Evolutionary conservation across 1,284 basidiomycete genomes (phyloP).

Genomic region (Malassezia arunalokei): DNA sequence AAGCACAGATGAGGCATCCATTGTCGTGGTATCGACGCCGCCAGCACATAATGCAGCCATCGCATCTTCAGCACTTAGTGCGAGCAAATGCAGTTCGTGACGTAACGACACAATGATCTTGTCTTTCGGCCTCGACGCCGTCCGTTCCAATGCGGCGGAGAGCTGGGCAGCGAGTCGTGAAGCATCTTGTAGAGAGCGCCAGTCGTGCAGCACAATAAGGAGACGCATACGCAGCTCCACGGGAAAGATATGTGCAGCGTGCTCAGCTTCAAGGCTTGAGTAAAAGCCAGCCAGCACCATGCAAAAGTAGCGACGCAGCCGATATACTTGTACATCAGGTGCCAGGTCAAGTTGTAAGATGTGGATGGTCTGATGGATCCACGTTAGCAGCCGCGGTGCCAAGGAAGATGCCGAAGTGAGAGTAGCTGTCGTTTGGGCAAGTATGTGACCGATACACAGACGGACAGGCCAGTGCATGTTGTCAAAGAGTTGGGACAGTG

Average conservation of each 20-base stretch:
- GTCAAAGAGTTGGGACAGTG: neutral
- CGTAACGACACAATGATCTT: slow-evolving; percentile 49
- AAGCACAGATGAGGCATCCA: slow-evolving; percentile 48
- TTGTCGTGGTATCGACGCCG: slow-evolving; percentile 13
- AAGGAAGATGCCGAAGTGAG: neutral
- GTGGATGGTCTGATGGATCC: slow-evolving; percentile 69
- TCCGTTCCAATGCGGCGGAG: slow-evolving; percentile 54
- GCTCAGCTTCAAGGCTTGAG: slow-evolving; percentile 60
- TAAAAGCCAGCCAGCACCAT: slow-evolving; percentile 75
- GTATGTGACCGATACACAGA: neutral
- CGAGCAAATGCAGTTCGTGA: slow-evolving; percentile 53
- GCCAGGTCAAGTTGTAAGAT: slow-evolving; percentile 57
- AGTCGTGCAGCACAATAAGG: slow-evolving; percentile 79
- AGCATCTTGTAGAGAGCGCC: slow-evolving; percentile 71
- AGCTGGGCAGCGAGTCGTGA: slow-evolving; percentile 63
- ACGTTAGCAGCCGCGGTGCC: slow-evolving; percentile 49
- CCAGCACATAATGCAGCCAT: slow-evolving; percentile 56
- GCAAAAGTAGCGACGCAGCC: slow-evolving; percentile 76
- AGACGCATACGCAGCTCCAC: slow-evolving; percentile 64
- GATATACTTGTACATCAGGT: slow-evolving; percentile 60
- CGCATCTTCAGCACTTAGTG: slow-evolving; percentile 61
- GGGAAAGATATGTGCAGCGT: slow-evolving; percentile 65
- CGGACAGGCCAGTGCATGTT: neutral
- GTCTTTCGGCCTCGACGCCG: slow-evolving; percentile 29
- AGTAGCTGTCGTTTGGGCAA: slow-evolving; percentile 3